These are phyloP conservation scores for Cordia subcordata DNA, from an alignment of 257 asterid genomes.

Conservation along the genomic window DNA sequence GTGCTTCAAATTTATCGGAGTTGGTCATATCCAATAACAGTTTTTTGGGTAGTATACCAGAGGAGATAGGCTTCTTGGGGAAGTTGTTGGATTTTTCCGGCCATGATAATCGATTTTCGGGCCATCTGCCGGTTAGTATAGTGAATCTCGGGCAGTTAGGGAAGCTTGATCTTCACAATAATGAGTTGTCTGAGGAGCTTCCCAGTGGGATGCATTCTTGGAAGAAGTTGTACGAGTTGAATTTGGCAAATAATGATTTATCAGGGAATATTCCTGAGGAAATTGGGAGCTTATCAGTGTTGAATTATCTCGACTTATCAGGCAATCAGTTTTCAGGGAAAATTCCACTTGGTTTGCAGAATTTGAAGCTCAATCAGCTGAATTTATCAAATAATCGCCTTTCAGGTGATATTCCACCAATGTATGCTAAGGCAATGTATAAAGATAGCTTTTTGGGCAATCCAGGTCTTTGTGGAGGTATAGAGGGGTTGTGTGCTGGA, in stretches of 20 bases:
- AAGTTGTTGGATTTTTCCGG: slow-evolving; percentile 65
- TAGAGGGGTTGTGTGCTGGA: slow-evolving; percentile 66
- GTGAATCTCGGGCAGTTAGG: slow-evolving; percentile 80
- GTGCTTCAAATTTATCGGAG: slow-evolving; percentile 78
- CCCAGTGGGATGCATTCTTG: slow-evolving; percentile 63
- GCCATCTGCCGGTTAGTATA: slow-evolving; percentile 64
- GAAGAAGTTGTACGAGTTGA: slow-evolving; percentile 81
- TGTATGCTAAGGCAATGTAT: slow-evolving; percentile 74
- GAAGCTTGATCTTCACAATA: slow-evolving; percentile 78
- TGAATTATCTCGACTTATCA: slow-evolving; percentile 91
- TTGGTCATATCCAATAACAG: slow-evolving; percentile 62
- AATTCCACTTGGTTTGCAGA: slow-evolving; percentile 68
- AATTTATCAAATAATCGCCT: slow-evolving; percentile 76
- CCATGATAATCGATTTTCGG: slow-evolving; percentile 54
- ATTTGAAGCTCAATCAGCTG: slow-evolving; percentile 82
- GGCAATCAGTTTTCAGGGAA: slow-evolving; percentile 65
- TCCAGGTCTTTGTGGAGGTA: slow-evolving; percentile 79
- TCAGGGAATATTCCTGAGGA: slow-evolving; percentile 78
- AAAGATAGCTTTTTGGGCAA: slow-evolving; percentile 76
- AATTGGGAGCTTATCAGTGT: slow-evolving; percentile 65
- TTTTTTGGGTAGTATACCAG: slow-evolving; percentile 78
- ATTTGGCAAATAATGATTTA: slow-evolving; percentile 66
- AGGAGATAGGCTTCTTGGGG: slow-evolving; percentile 71
- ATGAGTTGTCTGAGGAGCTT: slow-evolving; percentile 58
- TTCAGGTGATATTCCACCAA: slow-evolving; percentile 78